These are phyloP conservation scores for Capronia americana DNA, from an alignment of 2,329 filamentous ascomycete genomes.

Conservation along the genomic window DNA sequence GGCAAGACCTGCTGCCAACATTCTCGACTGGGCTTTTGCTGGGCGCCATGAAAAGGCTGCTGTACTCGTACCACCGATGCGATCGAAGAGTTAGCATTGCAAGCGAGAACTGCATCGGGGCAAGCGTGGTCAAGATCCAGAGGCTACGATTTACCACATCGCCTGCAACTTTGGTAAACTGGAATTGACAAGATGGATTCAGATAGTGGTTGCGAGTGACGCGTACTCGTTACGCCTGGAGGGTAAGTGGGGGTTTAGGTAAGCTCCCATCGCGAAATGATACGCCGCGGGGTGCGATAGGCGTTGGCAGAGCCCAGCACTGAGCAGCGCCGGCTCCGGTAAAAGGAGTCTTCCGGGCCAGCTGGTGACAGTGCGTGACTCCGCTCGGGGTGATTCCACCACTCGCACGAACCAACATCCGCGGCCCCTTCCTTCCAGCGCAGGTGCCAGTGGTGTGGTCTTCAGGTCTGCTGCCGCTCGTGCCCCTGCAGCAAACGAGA, in stretches of 20 bases:
- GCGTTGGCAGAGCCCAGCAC: neutral
- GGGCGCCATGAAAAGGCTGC: neutral
- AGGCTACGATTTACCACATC: neutral
- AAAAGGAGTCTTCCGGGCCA: neutral
- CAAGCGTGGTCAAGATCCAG: neutral
- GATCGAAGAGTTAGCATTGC: neutral
- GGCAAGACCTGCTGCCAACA: conserved; percentile 7
- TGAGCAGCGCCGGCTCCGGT: neutral
- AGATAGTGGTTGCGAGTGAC: neutral
- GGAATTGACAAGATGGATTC: conserved; percentile 1
- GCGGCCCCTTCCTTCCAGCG: neutral
- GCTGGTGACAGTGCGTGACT: neutral
- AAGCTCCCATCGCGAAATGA: neutral
- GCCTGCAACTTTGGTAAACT: neutral
- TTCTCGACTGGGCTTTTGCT: conserved; percentile 7
- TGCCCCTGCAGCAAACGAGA: conserved; percentile 8
- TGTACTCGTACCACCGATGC: neutral
- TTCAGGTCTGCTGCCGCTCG: neutral
- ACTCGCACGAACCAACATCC: neutral
- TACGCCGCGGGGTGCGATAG: neutral
- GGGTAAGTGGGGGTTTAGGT: conserved; percentile 1
- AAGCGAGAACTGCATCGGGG: neutral
- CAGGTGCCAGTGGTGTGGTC: conserved; percentile 4
- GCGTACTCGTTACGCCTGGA: neutral
- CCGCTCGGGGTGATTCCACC: neutral